These are phyloP conservation scores for Beauveria sp. DNA, from an alignment of 2,329 filamentous ascomycete genomes.

Conservation along the genomic window DNA sequence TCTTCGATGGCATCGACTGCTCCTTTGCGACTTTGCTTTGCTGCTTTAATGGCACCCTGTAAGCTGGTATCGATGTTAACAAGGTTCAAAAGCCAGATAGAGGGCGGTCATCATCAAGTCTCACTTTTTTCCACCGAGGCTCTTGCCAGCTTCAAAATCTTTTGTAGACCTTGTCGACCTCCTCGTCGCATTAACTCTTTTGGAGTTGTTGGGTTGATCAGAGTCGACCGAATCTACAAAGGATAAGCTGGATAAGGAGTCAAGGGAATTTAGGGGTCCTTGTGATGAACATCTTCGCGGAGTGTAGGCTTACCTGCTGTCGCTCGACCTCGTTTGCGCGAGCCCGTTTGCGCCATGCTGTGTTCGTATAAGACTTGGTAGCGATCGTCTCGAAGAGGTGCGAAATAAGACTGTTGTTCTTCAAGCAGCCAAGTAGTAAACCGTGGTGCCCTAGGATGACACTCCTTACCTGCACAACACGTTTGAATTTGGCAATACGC, in stretches of 20 bases:
- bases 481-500: background rate
- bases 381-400: background rate
- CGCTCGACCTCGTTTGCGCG: conserved; percentile 9
- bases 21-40: conserved; percentile 1
- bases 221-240: background rate
- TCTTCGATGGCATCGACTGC: background rate
- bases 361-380: background rate
- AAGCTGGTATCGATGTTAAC: background rate
- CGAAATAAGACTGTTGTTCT: background rate
- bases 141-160: background rate
- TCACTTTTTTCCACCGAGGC: background rate
- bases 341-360: conserved; percentile 7
- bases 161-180: background rate
- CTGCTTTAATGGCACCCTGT: background rate
- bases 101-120: too few species aligned
- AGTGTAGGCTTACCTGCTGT: background rate
- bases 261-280: background rate
- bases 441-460: too few species aligned
- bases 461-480: background rate
- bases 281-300: background rate
- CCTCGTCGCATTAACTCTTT: background rate
- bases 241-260: background rate
- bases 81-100: background rate
- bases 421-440: too few species aligned
- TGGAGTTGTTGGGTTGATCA: background rate